Conservation (phyloP, 2,329 filamentous ascomycete species). For the Sporothrix pallida region DNA sequence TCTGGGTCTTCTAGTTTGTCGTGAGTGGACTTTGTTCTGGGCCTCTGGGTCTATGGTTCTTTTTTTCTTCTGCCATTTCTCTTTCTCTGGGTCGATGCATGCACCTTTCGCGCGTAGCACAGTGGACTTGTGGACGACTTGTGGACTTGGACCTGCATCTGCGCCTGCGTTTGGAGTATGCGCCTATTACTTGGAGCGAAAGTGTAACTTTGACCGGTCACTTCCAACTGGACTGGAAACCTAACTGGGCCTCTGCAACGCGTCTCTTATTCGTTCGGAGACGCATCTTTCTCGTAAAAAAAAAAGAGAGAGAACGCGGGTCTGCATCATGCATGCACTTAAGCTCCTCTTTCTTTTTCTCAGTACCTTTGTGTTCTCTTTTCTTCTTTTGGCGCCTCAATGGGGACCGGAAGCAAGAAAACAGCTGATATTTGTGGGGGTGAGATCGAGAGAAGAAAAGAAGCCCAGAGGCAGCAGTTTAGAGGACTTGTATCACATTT, state of each 20-base stretch:
- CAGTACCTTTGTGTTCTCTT: neutral
- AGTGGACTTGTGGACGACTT: neutral
- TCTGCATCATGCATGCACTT: conserved; percentile 24
- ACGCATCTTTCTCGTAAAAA: conserved; percentile 1
- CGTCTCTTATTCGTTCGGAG: neutral
- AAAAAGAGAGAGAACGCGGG: conserved; percentile 1
- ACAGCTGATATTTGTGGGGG: conserved; percentile 15
- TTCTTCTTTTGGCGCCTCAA: neutral
- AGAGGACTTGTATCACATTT: neutral
- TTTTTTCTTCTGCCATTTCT: neutral
- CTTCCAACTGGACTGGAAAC: no score
- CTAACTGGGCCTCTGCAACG: neutral
- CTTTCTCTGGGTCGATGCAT: neutral
- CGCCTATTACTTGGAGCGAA: no score
- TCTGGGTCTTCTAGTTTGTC: conserved; percentile 12
- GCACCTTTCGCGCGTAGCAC: conserved; percentile 5
- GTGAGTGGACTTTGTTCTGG: neutral
- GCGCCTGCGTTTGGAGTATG: no score
- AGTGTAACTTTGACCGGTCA: no score
- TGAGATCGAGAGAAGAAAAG: neutral
- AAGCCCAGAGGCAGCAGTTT: neutral
- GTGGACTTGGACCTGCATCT: neutral
- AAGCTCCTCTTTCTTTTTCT: neutral
- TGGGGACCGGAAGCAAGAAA: neutral
- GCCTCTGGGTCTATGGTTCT: neutral